Evolutionary conservation across 2,329 filamentous ascomycete species (phyloP).

Genomic region (Cryoendolithus antarcticus): DNA sequence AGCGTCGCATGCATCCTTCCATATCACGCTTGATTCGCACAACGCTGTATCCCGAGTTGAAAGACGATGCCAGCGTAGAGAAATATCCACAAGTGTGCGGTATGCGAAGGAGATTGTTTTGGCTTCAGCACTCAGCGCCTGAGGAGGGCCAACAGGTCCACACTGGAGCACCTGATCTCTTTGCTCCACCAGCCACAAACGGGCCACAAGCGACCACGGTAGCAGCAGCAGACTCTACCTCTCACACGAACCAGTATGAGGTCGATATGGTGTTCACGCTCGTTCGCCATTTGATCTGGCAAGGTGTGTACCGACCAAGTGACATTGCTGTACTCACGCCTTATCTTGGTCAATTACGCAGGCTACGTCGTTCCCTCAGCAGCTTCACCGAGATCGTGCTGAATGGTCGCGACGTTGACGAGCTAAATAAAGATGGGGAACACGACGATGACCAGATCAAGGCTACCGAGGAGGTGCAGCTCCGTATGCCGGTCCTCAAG

Average conservation of each 20-base stretch:
- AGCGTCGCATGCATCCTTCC: conserved; percentile 53
- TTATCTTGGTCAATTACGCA: conserved; percentile 46
- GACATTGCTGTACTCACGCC: conserved; percentile 63
- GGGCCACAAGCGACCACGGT: too few species aligned
- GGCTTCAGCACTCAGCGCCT: conserved; percentile 45
- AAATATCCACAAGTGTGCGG: conserved; percentile 40
- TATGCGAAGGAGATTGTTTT: conserved; percentile 42
- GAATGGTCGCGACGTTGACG: conserved; percentile 49
- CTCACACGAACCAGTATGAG: conserved; percentile 47
- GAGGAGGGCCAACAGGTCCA: conserved; percentile 27
- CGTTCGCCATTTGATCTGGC: conserved; percentile 52
- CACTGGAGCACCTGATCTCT: too few species aligned
- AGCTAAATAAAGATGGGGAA: conserved; percentile 25
- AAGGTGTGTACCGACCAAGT: conserved; percentile 45
- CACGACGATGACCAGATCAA: conserved; percentile 11
- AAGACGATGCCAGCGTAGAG: conserved; percentile 34
- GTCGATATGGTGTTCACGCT: conserved; percentile 50
- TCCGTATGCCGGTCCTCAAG: background rate
- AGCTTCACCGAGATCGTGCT: conserved; percentile 47
- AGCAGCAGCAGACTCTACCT: conserved; percentile 22
- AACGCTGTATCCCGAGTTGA: conserved; percentile 45
- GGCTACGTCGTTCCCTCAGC: conserved; percentile 35
- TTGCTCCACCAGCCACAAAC: too few species aligned
- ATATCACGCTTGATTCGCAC: conserved; percentile 47
- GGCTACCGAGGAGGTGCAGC: background rate